Percentiles rank a stretch among this genome's conserved stretches.
Conservation (phyloP, 371 early-diverging fungal species). For the Mortierella polycephala region DNA sequence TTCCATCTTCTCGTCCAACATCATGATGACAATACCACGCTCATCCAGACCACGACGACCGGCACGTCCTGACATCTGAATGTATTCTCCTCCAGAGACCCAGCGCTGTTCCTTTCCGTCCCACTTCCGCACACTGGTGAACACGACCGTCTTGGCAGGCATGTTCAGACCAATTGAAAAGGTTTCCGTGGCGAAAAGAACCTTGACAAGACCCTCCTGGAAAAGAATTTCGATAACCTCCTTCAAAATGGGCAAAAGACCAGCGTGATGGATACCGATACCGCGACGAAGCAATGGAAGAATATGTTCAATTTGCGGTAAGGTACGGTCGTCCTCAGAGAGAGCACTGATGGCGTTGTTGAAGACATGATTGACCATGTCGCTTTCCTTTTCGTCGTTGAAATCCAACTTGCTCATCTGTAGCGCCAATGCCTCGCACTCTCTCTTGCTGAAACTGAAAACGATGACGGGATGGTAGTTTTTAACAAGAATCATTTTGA, state of each 20-base stretch:
- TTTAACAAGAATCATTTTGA: conserved; percentile 93
- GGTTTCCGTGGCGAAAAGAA: conserved; percentile 99
- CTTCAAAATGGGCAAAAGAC: conserved; percentile 98
- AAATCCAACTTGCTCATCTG: conserved; percentile 95
- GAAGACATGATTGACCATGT: conserved; percentile 92
- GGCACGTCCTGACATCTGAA: conserved; percentile 99
- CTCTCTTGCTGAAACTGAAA: conserved; percentile 97
- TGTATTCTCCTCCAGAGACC: conserved; percentile 98
- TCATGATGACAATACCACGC: conserved; percentile 98
- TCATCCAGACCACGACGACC: conserved; percentile 98
- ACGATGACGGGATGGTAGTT: conserved; percentile 99
- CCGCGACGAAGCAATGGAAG: conserved; percentile 96
- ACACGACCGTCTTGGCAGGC: conserved; percentile 99
- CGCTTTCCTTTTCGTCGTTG: conserved; percentile 89
- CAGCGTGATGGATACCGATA: conserved; percentile 99
- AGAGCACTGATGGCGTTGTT: conserved; percentile 93
- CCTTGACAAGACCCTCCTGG: conserved; percentile 98
- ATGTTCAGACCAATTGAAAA: conserved; percentile 99
- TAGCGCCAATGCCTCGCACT: conserved; percentile 96
- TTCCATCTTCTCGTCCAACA: conserved; percentile 97
- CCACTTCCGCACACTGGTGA: conserved; percentile 97
- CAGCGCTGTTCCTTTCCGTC: conserved; percentile 94
- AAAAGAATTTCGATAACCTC: conserved; percentile 99
- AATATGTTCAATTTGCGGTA: conserved; percentile 97
- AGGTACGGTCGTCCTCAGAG: conserved; percentile 92